Evolutionary conservation across 164 flowering plant genomes (phyloP), one percentile per base, ranked within the genome.

Genomic region (Annona cherimola): DNA sequence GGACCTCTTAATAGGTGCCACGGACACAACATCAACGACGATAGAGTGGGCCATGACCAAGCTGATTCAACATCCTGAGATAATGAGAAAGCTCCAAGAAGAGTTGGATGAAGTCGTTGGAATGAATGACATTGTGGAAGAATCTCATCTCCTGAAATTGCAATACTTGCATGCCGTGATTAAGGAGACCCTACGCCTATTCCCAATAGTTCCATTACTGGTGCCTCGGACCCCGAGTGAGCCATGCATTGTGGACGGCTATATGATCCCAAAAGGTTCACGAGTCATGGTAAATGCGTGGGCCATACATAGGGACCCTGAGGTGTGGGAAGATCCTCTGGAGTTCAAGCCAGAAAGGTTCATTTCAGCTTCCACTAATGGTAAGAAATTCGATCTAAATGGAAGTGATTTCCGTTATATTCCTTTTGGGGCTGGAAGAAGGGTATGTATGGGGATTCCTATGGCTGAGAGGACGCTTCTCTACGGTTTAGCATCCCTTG

Each of bases 31-130:
- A 7, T 20, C 78, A 1, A 69, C 70, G 0, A 75, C 70, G 9
- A 63, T 74, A 1, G 85, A 81, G 63, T 86, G 79, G 79, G 80
- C 66, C 1, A 75, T 86, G 81, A 70, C 83, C 0, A 81, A 83
- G 71, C 4, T 85, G 46, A n/a, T 85, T 71, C 26, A 62, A 16
- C 61, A 82, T 0, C 83, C 82, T 2, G 64, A 79, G 8, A 68
- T 71, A 1, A 75, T 82, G 81, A 64, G 64, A 57, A 82, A 65
- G 42, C 82, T 70, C 3, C 74, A 76, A 61, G 62, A 78, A 44
- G 86, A 86, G 70, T 8, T 86, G n/a, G 66, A 68, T 2, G 5
- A 41, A 39, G 76, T 72, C 3, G 79, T 76, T 0, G 79, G 79
- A 1, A 68, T 45, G 57, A 69, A 76, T 55, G 35, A 59, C 42